Base-by-base conservation (phyloP, 1,139 yeast species). In the Torulaspora globosa region DNA sequence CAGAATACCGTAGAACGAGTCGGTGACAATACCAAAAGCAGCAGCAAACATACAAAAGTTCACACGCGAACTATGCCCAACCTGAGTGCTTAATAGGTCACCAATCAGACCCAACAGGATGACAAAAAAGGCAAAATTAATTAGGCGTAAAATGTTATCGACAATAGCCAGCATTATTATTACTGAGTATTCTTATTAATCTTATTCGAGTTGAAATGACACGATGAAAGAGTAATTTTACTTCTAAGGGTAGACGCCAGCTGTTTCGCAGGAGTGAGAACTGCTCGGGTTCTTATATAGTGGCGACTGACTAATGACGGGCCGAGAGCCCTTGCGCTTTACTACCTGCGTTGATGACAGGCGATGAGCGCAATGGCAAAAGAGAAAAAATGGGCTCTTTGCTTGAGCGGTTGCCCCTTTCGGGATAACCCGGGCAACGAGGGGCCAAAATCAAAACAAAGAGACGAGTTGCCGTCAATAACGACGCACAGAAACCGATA, bases 31-130 rank as follows among this genome's bases (percentile, higher is more conserved):
- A 57, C 85, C 96, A 70, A 85, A 92, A 28, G 92, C 89, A 39
- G 94, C 81, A 36, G 96, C 80, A 65, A 92, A 92, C 48, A 90
- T 80, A 54, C 76, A 86, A 69, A 84, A 89, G 74, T 88, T 88
- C 56, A 92, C 92, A 70, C 92, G 94, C 43, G 95, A 84, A 69
- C 81, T 84, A 60, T 69, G 66, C 8, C 47, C 41, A 46, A 69
- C 63, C 53, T 83, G 80, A 52, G 83, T 76, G 46, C 86, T 87
- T 50, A 94, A 88, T 58, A 89, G 76, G 11, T 94, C 82, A 54
- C 88, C 95, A 53, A 92, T 79, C 62, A 92, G 75, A 65, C 96
- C 97, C 56, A 92, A 79, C 49, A 82, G 79, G 63, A 89, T 77
- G 47, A 81, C 80, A 55, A 89, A 78, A 68, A 86, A 81, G 59